phyloP scores from a whole-genome alignment of 2,329 filamentous ascomycete genomes.

The Acrocalymma vagum region DNA sequence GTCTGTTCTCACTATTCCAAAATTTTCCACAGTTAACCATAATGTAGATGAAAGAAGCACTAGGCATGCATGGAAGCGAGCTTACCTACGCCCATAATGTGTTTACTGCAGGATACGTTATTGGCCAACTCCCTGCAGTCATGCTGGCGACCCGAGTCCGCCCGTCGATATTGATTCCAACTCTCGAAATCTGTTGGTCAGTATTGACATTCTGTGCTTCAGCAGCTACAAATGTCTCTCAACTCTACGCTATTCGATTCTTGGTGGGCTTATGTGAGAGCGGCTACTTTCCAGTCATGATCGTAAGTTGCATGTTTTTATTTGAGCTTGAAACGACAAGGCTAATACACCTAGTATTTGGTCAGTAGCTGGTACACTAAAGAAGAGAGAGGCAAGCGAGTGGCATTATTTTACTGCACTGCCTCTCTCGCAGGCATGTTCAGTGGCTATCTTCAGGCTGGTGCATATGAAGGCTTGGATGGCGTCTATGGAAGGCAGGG shows the following conservation, averaged over 20 bases:
- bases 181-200: conserved; percentile 40
- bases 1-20: conserved; percentile 1
- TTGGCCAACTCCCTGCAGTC: conserved; percentile 38
- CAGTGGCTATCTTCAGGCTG: conserved; percentile 43
- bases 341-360: conserved; percentile 30
- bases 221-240: conserved; percentile 28
- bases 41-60: conserved; percentile 36
- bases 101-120: conserved; percentile 39
- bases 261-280: conserved; percentile 37
- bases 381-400: conserved; percentile 40
- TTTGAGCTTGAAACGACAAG: not conserved
- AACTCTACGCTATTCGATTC: conserved; percentile 46
- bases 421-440: conserved; percentile 44
- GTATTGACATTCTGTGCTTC: conserved; percentile 29
- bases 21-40: not conserved
- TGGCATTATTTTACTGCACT: conserved; percentile 42
- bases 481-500: conserved; percentile 31
- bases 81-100: conserved; percentile 38
- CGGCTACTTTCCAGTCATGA: conserved; percentile 39
- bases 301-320: conserved; percentile 12
- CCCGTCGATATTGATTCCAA: conserved; percentile 39
- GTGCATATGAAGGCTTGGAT: conserved; percentile 40
- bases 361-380: conserved; percentile 55
- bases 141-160: conserved; percentile 33
- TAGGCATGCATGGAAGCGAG: conserved; percentile 39